phyloP scores from a whole-genome alignment of 768 basidiomycete genomes.

The Sistotremastrum niveocremeum region DNA sequence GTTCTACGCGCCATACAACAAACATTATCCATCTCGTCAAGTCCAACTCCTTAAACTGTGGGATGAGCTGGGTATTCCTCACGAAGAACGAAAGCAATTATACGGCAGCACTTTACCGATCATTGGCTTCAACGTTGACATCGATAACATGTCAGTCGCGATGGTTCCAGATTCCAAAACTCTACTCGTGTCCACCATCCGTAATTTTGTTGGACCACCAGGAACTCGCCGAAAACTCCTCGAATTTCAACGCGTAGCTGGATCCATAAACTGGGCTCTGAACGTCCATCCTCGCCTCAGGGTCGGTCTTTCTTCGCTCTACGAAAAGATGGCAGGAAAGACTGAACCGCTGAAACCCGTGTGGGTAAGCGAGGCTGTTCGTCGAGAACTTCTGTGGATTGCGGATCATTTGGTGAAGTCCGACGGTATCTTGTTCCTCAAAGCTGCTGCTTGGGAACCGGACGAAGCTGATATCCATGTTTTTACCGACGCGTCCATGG shows the following conservation, averaged over 20 bases:
- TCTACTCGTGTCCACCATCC: neutral
- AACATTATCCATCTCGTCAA: constrained; percentile 2
- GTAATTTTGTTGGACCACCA: neutral
- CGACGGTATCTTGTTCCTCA: neutral
- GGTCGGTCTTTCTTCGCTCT: constrained; percentile 2
- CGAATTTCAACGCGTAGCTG: constrained; percentile 3
- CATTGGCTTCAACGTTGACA: constrained; percentile 4
- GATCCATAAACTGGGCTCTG: constrained; percentile 3
- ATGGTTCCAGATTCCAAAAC: neutral
- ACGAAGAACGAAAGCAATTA: constrained; percentile 5
- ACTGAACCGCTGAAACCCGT: neutral
- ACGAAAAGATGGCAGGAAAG: constrained; percentile 3
- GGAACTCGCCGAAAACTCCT: neutral
- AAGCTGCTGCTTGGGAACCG: constrained; percentile 2
- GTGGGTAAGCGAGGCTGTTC: neutral
- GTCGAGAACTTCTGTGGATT: constrained; percentile 3
- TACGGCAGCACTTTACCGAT: constrained; percentile 1
- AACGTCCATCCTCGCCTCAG: constrained; percentile 2
- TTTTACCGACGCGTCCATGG: neutral
- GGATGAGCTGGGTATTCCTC: constrained; percentile 5
- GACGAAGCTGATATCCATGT: constrained; percentile 1
- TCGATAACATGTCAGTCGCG: neutral
- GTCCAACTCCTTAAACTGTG: constrained; percentile 4
- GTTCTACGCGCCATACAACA: constrained; percentile 5
- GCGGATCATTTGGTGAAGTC: neutral